These are phyloP conservation scores for Byssothecium circinans DNA, from an alignment of 2,329 filamentous ascomycete species.

Conservation along the genomic window DNA sequence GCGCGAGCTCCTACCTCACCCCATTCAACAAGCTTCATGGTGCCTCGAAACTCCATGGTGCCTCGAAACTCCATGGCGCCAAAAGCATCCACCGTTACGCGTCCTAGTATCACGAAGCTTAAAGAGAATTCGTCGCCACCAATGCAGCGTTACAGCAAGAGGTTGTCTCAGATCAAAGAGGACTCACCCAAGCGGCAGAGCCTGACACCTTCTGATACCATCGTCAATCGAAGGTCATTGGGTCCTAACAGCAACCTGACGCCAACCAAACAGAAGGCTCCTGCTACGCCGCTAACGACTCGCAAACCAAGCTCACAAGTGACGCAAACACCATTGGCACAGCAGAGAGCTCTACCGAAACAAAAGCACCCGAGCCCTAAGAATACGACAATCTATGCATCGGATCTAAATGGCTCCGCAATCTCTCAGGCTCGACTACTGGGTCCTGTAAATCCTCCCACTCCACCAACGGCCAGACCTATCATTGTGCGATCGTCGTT, in stretches of 20 bases:
- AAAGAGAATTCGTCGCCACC: slow-evolving; percentile 26
- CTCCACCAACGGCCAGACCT: slow-evolving; percentile 8
- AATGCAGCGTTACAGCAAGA: slow-evolving; percentile 15
- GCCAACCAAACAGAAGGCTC: slow-evolving; percentile 19
- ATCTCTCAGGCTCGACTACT: slow-evolving; percentile 17
- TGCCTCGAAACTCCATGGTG: slow-evolving; percentile 20
- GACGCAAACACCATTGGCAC: slow-evolving; percentile 25
- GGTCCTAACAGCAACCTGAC: slow-evolving; percentile 11
- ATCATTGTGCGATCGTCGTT: slow-evolving; percentile 8
- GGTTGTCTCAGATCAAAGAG: slow-evolving; percentile 25
- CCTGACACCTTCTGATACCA: slow-evolving; percentile 14
- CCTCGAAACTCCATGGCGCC: slow-evolving; percentile 21
- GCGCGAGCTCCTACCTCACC: slow-evolving; percentile 15
- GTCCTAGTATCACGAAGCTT: slow-evolving; percentile 12
- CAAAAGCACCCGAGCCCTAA: slow-evolving; percentile 9
- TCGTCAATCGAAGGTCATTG: slow-evolving; percentile 20
- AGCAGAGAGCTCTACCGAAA: slow-evolving; percentile 14
- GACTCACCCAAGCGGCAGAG: slow-evolving; percentile 20
- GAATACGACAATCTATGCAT: not conserved
- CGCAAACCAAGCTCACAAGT: slow-evolving; percentile 22
- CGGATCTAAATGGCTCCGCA: slow-evolving; percentile 3
- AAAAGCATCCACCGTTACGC: slow-evolving; percentile 2
- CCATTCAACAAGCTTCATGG: slow-evolving; percentile 16
- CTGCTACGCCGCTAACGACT: slow-evolving; percentile 17
- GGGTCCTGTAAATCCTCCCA: slow-evolving; percentile 19